Conservation (phyloP, 2,329 filamentous ascomycete species). For the Scedosporium boydii region DNA sequence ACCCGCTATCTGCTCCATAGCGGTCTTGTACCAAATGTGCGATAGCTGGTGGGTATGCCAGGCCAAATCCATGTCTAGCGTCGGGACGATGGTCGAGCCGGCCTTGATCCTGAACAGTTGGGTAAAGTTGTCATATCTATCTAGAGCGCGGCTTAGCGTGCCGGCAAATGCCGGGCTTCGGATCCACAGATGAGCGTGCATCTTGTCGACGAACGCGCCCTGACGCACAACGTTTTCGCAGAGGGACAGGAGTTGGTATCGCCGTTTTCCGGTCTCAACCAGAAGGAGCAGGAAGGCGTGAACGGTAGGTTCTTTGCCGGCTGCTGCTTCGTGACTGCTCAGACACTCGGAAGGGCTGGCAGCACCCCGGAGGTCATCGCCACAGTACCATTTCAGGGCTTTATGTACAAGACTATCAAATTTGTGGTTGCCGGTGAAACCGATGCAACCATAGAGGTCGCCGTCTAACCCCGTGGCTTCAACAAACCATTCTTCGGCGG, state of each 20-base stretch:
- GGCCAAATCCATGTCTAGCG: conserved; percentile 30
- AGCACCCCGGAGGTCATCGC: neutral
- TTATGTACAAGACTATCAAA: neutral
- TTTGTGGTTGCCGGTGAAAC: neutral
- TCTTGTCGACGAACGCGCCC: conserved; percentile 28
- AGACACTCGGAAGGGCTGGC: neutral
- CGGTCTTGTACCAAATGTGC: conserved; percentile 16
- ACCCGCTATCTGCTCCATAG: conserved; percentile 11
- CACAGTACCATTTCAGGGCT: neutral
- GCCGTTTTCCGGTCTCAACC: too few species aligned
- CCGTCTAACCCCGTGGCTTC: neutral
- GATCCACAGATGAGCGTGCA: conserved; percentile 28
- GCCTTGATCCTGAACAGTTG: conserved; percentile 20
- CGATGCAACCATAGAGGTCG: neutral
- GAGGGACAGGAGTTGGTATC: neutral
- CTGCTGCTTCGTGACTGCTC: neutral
- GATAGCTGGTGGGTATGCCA: conserved; percentile 34
- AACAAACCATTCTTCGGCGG: neutral
- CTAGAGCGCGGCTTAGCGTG: conserved; percentile 23
- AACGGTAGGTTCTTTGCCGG: neutral
- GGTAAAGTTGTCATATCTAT: conserved; percentile 29
- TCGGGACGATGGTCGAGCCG: conserved; percentile 24
- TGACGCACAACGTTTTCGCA: conserved; percentile 25
- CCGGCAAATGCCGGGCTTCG: conserved; percentile 22
- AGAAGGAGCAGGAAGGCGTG: neutral